Base-by-base conservation (phyloP, 106 monocot genomes). In the Triglochin maritima region DNA sequence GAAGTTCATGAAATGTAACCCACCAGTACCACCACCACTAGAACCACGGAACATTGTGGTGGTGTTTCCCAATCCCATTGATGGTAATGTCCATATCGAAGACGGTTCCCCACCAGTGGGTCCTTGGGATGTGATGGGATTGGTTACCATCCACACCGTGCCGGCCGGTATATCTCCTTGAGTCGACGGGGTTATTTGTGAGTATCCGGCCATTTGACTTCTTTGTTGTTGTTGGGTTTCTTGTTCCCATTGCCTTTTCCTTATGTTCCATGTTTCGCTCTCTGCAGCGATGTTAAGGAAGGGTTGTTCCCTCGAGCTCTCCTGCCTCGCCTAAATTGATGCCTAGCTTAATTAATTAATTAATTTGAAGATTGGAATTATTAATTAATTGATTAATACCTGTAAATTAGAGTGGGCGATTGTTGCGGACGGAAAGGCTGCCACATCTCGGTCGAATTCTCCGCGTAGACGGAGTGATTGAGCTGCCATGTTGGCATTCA, bases 1-100 rank as follows among this genome's bases (percentile, higher is more conserved):
- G 61, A 91, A 87, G 70, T 91, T 91, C 91, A 91, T 88, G 74
- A 92, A 86, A 56, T 90, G 89, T 46, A 90, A 58, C 10, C 89
- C 89, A 5, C 75, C 64, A 7, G 72, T 64, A 0, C 89, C 89
- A 5, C 75, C 64, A 7, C 75, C 68, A 0, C 78, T 46, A 59
- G 79, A 53, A 10, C 79, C 66, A 4, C 85, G 85, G 7, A 80
- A 51, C 52, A 80, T 74, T 71, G 82, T 71, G 3, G 77, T 60
- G 42, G 49, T 53, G 5, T 44, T 44, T 6, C 74, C 71, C 71
- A 75, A n/a, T 6, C 74, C 71, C 71, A 75, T 53, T 0, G 74
- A 70, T 0, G 82, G 67, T 17, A 82, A 79, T 0, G 81, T 46
- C 76, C 72, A 79, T 9, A 74, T 64, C 0, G 81, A 68, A 3